Conservation (phyloP, 768 basidiomycete genomes). For the Suillus decipiens region DNA sequence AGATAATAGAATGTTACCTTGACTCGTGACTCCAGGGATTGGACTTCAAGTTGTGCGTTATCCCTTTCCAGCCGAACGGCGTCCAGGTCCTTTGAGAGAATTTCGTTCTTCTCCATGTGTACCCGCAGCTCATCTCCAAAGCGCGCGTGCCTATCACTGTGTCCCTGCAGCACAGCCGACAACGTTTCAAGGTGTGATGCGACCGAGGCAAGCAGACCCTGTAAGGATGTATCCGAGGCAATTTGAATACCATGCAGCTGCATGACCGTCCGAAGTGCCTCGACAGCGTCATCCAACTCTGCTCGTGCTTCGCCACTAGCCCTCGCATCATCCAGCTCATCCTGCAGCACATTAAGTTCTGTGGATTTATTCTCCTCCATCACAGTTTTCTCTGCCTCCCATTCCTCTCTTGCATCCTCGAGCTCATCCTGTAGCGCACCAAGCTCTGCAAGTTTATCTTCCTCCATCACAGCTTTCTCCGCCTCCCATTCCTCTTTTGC, state of each 20-base stretch:
- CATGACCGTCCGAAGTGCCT: constrained; percentile 51
- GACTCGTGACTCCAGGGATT: constrained; percentile 39
- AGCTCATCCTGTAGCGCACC: constrained; percentile 49
- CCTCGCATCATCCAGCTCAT: constrained; percentile 47
- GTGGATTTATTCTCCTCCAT: constrained; percentile 52
- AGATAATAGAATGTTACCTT: constrained; percentile 32
- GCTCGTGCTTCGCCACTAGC: constrained; percentile 40
- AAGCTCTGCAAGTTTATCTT: constrained; percentile 50
- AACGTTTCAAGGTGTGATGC: constrained; percentile 53
- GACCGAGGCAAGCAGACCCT: constrained; percentile 50
- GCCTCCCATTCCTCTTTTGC: constrained; percentile 53
- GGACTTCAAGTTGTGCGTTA: constrained; percentile 43
- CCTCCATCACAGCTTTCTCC: constrained; percentile 50
- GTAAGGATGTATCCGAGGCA: constrained; percentile 51
- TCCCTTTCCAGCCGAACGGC: constrained; percentile 54
- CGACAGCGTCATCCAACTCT: constrained; percentile 54
- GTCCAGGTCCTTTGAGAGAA: constrained; percentile 54
- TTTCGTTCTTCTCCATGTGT: constrained; percentile 49
- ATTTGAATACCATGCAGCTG: constrained; percentile 55
- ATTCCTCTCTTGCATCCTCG: constrained; percentile 41
- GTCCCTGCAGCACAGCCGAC: constrained; percentile 43
- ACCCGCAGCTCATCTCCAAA: constrained; percentile 52
- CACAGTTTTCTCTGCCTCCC: constrained; percentile 29
- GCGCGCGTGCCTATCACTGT: constrained; percentile 41
- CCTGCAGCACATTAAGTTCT: constrained; percentile 45